Conservation (phyloP, 2,329 filamentous ascomycete genomes). For the Monosporascus sp. region DNA sequence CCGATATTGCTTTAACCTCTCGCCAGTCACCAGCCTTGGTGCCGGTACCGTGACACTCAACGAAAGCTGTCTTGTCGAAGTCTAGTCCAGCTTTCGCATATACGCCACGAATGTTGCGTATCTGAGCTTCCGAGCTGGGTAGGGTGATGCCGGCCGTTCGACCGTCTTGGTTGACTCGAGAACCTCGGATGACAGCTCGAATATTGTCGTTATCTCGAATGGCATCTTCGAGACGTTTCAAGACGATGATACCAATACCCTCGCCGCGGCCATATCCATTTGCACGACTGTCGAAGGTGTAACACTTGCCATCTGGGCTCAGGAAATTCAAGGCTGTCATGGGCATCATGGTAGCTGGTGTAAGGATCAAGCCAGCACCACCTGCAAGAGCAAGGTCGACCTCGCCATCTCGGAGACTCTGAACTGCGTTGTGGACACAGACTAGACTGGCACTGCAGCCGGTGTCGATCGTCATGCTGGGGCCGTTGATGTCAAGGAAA, state of each 20-base stretch:
- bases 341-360: conserved; percentile 50
- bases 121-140: conserved; percentile 1
- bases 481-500: conserved; percentile 35
- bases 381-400: conserved; percentile 36
- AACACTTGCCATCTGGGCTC: conserved; percentile 44
- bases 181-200: conserved; percentile 49
- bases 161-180: conserved; percentile 53
- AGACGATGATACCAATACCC: conserved; percentile 52
- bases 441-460: conserved; percentile 41
- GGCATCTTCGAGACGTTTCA: conserved; percentile 56
- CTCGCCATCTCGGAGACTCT: conserved; percentile 30
- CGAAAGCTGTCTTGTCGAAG: conserved; percentile 42
- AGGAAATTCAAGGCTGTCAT: conserved; percentile 51
- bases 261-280: conserved; percentile 63
- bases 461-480: conserved; percentile 39
- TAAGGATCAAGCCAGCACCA: conserved; percentile 48
- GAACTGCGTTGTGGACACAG: conserved; percentile 35
- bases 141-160: conserved; percentile 39
- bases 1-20: conserved; percentile 43
- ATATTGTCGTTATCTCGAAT: conserved; percentile 54
- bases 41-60: conserved; percentile 57
- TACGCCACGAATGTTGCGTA: conserved; percentile 39
- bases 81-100: conserved; percentile 42
- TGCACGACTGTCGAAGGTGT: conserved; percentile 52
- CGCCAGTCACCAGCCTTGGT: conserved; percentile 51